Evolutionary conservation across 805 yeast species (phyloP).

Genomic region (Ogataea sp.): DNA sequence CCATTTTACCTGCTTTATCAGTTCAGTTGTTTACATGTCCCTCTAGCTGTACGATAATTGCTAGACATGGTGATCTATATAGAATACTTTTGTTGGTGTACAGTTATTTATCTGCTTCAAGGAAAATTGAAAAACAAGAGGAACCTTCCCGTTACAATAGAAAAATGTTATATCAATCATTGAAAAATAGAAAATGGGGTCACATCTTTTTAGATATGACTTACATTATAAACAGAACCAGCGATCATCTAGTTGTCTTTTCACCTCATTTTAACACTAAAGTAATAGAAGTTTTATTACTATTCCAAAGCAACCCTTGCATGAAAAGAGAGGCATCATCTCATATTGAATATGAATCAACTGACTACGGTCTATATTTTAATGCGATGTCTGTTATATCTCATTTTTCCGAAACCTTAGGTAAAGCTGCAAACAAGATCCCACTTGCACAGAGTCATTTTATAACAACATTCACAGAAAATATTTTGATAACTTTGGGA

Average conservation of each 20-base stretch:
- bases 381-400: slow-evolving; percentile 62
- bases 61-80: slow-evolving; percentile 56
- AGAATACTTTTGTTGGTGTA: slow-evolving; percentile 55
- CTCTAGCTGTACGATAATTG: slow-evolving; percentile 57
- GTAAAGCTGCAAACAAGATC: slow-evolving; percentile 32
- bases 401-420: slow-evolving; percentile 48
- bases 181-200: slow-evolving; percentile 69
- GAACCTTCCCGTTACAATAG: not conserved
- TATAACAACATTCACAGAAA: not conserved
- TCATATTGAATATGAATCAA: slow-evolving; percentile 88
- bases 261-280: slow-evolving; percentile 43
- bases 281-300: slow-evolving; percentile 53
- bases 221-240: slow-evolving; percentile 64
- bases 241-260: slow-evolving; percentile 39
- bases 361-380: slow-evolving; percentile 69
- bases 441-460: not conserved
- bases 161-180: slow-evolving; percentile 16
- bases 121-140: slow-evolving; percentile 3
- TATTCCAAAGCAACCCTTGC: slow-evolving; percentile 75
- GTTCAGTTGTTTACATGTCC: slow-evolving; percentile 91
- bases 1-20: slow-evolving; percentile 63
- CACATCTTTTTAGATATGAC: slow-evolving; percentile 76
- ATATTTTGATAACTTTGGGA: not conserved
- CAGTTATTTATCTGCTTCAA: slow-evolving; percentile 51
- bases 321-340: slow-evolving; percentile 64